A percentile compares a stretch with the other conserved stretches of the same genome.
phyloP scores from a whole-genome alignment of 176 grass and related monocot genomes.

The Cenchrus fungigraminus region DNA sequence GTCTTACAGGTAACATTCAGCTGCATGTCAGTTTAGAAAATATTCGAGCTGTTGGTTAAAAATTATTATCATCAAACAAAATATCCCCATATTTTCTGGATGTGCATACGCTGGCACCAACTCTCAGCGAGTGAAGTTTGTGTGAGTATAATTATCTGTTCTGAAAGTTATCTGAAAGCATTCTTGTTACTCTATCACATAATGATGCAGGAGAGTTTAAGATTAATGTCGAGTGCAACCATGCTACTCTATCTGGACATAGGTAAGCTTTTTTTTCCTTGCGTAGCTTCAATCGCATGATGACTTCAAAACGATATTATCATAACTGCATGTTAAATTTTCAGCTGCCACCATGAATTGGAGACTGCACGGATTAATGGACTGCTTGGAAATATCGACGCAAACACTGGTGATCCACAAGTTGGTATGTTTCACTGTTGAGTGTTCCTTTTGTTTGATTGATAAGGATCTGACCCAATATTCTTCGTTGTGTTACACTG shows the following conservation, averaged over 20 bases:
- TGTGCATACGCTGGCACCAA: background rate
- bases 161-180: background rate
- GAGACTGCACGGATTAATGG: slow-evolving; percentile 83
- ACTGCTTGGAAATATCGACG: slow-evolving; percentile 90
- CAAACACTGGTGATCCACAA: slow-evolving; percentile 92
- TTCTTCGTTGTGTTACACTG: background rate
- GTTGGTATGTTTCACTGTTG: slow-evolving; percentile 59
- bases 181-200: background rate
- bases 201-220: slow-evolving; percentile 81
- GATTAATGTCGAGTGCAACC: slow-evolving; percentile 97
- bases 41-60: background rate
- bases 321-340: slow-evolving; percentile 17
- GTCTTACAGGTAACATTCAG: slow-evolving; percentile 68
- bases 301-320: slow-evolving; percentile 1
- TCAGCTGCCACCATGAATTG: slow-evolving; percentile 71
- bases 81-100: too few species aligned
- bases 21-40: background rate
- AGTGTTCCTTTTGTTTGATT: background rate
- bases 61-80: background rate
- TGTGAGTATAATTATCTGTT: background rate
- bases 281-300: background rate
- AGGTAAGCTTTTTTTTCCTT: slow-evolving; percentile 49
- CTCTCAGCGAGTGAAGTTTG: slow-evolving; percentile 8
- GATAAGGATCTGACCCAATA: background rate
- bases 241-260: slow-evolving; percentile 92